Percentiles rank a stretch among this genome's conserved stretches.
Conservation (phyloP, 208 protist species). For the Willaertia magna region DNA sequence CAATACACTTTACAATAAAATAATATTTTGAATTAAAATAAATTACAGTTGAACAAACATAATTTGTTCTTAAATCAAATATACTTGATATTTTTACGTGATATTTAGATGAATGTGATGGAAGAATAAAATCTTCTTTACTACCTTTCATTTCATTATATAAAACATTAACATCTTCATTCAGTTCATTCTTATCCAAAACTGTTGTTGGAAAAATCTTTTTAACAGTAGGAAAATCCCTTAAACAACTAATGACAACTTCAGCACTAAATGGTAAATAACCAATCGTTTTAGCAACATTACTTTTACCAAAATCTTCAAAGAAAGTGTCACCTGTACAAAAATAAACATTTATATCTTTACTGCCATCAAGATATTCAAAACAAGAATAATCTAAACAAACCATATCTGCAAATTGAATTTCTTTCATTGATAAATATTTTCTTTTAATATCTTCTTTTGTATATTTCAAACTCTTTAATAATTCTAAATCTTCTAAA, state of each 20-base stretch:
- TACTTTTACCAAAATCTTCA: not conserved
- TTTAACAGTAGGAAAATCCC: not conserved
- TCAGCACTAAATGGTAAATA: not conserved
- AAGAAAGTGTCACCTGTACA: not conserved
- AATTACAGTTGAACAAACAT: not conserved
- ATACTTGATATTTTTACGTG: not conserved
- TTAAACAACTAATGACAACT: not conserved
- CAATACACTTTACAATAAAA: not conserved
- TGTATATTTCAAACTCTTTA: not conserved
- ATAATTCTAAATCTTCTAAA: not conserved
- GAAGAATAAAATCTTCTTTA: too few relatives aligned
- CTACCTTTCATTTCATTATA: too few relatives aligned
- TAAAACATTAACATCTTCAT: not conserved
- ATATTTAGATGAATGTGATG: not conserved
- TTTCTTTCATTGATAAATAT: not conserved
- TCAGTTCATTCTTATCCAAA: not conserved
- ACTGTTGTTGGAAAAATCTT: not conserved
- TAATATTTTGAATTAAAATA: not conserved
- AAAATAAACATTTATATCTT: not conserved
- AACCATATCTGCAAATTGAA: not conserved
- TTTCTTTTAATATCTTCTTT: not conserved
- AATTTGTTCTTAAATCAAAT: not conserved
- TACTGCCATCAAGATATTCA: not conserved
- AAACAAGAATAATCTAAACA: not conserved
- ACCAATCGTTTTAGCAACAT: not conserved